phyloP scores from a whole-genome alignment of 2,329 filamentous ascomycete species.

The Fusarium nematophilum region DNA sequence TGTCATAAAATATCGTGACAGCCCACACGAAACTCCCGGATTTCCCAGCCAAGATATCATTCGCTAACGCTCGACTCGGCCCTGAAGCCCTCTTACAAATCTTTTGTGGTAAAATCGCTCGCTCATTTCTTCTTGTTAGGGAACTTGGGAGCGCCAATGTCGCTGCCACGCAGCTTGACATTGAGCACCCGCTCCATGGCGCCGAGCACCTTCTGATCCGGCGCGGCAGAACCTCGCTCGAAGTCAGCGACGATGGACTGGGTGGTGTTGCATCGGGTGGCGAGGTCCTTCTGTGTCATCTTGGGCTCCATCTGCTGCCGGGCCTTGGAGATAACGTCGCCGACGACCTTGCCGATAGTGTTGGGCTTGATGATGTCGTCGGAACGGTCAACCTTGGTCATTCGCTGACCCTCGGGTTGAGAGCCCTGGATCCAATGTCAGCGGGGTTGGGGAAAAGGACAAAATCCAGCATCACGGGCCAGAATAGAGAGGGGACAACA shows the following conservation, averaged over 20 bases:
- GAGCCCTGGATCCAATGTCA: conserved; percentile 43
- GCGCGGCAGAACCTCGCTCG: conserved; percentile 81
- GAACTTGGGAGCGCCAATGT: conserved; percentile 88
- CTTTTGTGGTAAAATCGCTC: conserved; percentile 8
- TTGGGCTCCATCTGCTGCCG: conserved; percentile 88
- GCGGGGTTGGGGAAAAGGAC: neutral
- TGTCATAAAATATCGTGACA: conserved; percentile 43
- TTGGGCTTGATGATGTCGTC: conserved; percentile 99
- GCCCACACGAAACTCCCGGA: conserved; percentile 43
- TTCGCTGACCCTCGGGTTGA: conserved; percentile 82
- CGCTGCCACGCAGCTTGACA: conserved; percentile 84
- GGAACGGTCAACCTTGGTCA: conserved; percentile 96
- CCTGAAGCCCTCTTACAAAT: conserved; percentile 40
- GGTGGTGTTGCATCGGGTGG: conserved; percentile 90
- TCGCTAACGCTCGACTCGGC: conserved; percentile 46
- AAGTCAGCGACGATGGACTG: conserved; percentile 83
- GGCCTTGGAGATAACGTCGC: conserved; percentile 82
- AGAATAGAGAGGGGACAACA: conserved; percentile 18
- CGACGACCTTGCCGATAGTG: conserved; percentile 84
- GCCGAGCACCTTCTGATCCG: conserved; percentile 84
- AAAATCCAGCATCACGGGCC: neutral
- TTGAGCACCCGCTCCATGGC: conserved; percentile 88
- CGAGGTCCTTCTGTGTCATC: conserved; percentile 92
- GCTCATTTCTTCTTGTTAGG: conserved; percentile 72
- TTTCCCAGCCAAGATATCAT: conserved; percentile 42